phyloP scores from a whole-genome alignment of 352 stramenopile species.

The Phytophthora niederhauseri region DNA sequence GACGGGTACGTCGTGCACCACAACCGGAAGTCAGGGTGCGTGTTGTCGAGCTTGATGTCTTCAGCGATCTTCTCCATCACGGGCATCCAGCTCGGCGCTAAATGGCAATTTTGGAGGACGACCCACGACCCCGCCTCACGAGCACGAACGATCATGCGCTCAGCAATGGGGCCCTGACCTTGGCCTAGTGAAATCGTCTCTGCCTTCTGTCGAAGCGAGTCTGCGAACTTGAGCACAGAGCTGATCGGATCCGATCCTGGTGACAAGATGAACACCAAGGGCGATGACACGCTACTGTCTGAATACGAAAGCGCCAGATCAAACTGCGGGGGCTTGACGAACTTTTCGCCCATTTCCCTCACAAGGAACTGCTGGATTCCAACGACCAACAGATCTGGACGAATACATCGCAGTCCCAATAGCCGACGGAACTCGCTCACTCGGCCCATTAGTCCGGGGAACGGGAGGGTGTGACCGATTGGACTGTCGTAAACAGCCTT shows the following conservation, averaged over 20 bases:
- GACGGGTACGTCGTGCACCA: constrained; percentile 96
- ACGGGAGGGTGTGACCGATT: constrained; percentile 79
- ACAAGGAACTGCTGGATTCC: constrained; percentile 93
- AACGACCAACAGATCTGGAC: constrained; percentile 87
- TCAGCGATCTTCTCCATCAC: constrained; percentile 93
- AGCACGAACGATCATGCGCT: constrained; percentile 88
- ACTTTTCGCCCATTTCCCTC: constrained; percentile 90
- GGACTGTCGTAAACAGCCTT: constrained; percentile 90
- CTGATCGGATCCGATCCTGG: constrained; percentile 93
- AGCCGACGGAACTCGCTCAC: constrained; percentile 80
- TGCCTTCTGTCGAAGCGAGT: constrained; percentile 72
- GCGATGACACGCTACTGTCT: constrained; percentile 86
- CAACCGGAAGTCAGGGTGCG: constrained; percentile 90
- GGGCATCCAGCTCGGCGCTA: constrained; percentile 94
- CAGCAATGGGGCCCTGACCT: constrained; percentile 91
- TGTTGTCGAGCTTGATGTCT: constrained; percentile 81
- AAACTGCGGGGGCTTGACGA: constrained; percentile 92
- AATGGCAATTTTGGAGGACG: constrained; percentile 92
- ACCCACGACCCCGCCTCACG: constrained; percentile 90
- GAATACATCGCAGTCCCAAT: constrained; percentile 81
- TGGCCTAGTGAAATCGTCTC: constrained; percentile 94
- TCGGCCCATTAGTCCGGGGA: constrained; percentile 64
- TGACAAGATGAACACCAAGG: constrained; percentile 94
- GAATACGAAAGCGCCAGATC: constrained; percentile 89
- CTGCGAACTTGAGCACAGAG: constrained; percentile 90